Evolutionary conservation across 1,139 yeast species (phyloP), one percentile per base, ranked within the genome.

Genomic region (Suhomyces wounanorum): DNA sequence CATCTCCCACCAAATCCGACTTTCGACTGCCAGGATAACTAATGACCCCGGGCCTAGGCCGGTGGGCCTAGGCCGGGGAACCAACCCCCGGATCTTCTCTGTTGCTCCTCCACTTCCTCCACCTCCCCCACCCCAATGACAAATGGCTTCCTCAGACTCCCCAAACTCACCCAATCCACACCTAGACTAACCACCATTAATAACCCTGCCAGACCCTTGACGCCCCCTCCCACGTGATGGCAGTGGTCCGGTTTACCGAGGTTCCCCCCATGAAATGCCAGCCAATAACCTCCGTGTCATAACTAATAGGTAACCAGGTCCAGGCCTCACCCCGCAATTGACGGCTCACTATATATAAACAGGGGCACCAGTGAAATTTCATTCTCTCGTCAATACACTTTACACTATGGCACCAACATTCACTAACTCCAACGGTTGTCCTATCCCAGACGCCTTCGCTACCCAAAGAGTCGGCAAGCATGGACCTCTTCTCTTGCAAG

Each of bases 401-500:
- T 39, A 1, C 44, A 57, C 30, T 21, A 59, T 61, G 60, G 60
- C 80, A 57, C 78, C 79, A 49, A 70, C 74, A 46, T 82, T 77
- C 74, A 79, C 95, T 14, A 84, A 87, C 59, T 81, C 91, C 55
- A 84, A 84, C 64, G 96, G 96, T 51, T 78, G 83, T 62, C 95
- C 95, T 44, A 81, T 83, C 49, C 76, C 80, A 51, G 81, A 80
- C 59, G 78, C 91, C 41, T 83, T 83, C 63, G 92, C 91, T 49
- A 79, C 94, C 35, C 89, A 85, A 69, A 78, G 92, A 69, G 69
- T 88, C 45, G 89, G 90, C 57, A 77, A 85, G 53, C 83, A 81
- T 58, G 92, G 96, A 55, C 92, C 96, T 31, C 73, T 87, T 59
- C 76, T 88, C 53, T 68, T 89, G 59, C 96, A 89, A 70, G 96